Conservation (phyloP, 345 rosid genomes). For the Microcos paniculata region DNA sequence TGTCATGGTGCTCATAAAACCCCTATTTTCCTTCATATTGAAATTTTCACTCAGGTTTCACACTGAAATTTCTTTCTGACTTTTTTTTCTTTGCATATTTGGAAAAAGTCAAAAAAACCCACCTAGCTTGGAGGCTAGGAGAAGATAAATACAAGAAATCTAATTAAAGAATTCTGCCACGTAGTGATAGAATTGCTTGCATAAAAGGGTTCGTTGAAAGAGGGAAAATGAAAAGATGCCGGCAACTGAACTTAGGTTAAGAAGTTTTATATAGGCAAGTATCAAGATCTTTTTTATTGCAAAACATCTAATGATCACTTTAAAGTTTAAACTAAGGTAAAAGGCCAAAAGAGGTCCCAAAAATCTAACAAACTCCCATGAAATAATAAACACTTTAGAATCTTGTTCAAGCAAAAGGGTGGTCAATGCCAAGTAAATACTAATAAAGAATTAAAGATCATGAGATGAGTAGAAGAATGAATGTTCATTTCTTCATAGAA, state of each 20-base stretch:
- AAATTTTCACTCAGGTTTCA: neutral
- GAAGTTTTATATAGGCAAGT: neutral
- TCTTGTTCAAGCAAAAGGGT: neutral
- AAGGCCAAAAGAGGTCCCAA: neutral
- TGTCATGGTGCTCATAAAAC: neutral
- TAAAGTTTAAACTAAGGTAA: too few relatives aligned
- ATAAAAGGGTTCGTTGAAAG: neutral
- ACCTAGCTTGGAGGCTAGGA: neutral
- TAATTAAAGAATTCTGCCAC: neutral
- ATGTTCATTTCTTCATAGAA: neutral
- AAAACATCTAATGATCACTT: too few relatives aligned
- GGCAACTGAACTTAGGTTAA: neutral
- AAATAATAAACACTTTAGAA: neutral
- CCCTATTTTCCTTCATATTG: neutral
- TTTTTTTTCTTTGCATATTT: neutral
- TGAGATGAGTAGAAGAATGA: neutral
- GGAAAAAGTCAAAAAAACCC: neutral
- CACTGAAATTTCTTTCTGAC: too few relatives aligned
- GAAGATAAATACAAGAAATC: neutral
- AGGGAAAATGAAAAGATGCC: neutral
- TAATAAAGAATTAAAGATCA: too few relatives aligned
- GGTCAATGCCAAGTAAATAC: too few relatives aligned
- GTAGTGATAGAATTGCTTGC: neutral
- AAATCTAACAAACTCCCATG: neutral
- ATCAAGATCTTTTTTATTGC: too few relatives aligned